Base-by-base conservation (phyloP, 441 rosid genomes). In the Euphorbia schlechtendalii region DNA sequence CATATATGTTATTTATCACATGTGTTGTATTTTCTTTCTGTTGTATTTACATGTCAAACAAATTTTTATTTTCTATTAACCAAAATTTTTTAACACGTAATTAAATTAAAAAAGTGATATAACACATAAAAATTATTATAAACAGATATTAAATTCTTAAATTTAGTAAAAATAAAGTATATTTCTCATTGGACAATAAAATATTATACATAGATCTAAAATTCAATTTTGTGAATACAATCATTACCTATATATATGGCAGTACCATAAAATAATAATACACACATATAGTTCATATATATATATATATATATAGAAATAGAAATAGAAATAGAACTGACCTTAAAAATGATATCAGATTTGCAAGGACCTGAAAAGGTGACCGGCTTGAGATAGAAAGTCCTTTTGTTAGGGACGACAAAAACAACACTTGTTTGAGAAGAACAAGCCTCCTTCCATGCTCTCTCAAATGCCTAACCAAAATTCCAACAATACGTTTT, bases 351-450 rank as follows among this genome's bases (percentile, higher is more conserved):
- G 67, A 87, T 49, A 54, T 72, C 66, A 53, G 96, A 76, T 69
- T 70, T 69, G 55, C 98, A 93, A 15, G 98, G 98, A 61, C 98
- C 98, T 36, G 92, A 77, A 77, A 93, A 93, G 15, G 66, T 79
- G 1, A 82, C 55, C 34, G 87, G 89, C 68, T 85, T 88, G 34
- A 90, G 79, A 52, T 21, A 67, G 71, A 90, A 93, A 32, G 61
- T 70, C 69, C 65, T 85, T 52, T 69, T 81, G 0, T 32, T 32
- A 32, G 98, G 96, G 46, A 86, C 82, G 15, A 84, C 70, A 8
- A 88, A 30, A 20, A 73, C 66, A 48, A 78, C 84, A 56, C 73
- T 72, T 45, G 72, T 74, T 3, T 69, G 1, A 46, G 86, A 74
- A 49, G 87, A 85, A 71, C 98, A 93, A 61, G 90, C 92, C 55